phyloP scores from a whole-genome alignment of 176 grass and related monocot species.

The Saccharum officinarum region DNA sequence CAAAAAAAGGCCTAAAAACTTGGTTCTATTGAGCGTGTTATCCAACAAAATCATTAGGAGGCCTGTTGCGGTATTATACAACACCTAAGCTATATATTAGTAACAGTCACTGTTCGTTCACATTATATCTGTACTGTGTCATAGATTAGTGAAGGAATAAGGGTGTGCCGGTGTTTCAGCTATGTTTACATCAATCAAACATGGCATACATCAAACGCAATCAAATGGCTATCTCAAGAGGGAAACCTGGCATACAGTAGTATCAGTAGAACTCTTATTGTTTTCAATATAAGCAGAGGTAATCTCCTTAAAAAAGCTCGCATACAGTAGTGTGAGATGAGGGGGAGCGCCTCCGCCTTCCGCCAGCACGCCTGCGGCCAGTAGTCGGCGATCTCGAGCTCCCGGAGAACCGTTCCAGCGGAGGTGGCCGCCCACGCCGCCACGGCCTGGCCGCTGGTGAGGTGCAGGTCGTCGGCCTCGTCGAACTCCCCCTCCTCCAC shows the following conservation, averaged over 20 bases:
- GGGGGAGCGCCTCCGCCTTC: conserved; percentile 51
- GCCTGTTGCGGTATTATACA: not conserved
- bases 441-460: conserved; percentile 53
- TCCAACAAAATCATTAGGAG: too few relatives aligned
- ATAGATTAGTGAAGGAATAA: not conserved
- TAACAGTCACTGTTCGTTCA: too few relatives aligned
- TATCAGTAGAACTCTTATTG: not conserved
- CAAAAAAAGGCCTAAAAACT: too few relatives aligned
- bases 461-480: conserved; percentile 67
- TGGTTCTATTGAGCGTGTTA: too few relatives aligned
- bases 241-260: not conserved
- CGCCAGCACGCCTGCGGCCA: conserved; percentile 75
- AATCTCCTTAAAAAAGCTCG: not conserved
- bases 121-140: not conserved
- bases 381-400: conserved; percentile 56
- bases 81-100: not conserved
- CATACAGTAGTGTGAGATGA: conserved; percentile 68
- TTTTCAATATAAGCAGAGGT: not conserved
- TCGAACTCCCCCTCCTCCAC: conserved; percentile 53
- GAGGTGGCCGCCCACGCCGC: conserved; percentile 43
- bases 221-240: not conserved
- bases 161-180: not conserved
- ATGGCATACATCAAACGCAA: not conserved
- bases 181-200: not conserved
- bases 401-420: conserved; percentile 31